A percentile compares a stretch with the other conserved stretches of the same genome.
These are phyloP conservation scores for Erythrophleum fordii DNA, from an alignment of 306 rosid genomes.

Conservation along the genomic window DNA sequence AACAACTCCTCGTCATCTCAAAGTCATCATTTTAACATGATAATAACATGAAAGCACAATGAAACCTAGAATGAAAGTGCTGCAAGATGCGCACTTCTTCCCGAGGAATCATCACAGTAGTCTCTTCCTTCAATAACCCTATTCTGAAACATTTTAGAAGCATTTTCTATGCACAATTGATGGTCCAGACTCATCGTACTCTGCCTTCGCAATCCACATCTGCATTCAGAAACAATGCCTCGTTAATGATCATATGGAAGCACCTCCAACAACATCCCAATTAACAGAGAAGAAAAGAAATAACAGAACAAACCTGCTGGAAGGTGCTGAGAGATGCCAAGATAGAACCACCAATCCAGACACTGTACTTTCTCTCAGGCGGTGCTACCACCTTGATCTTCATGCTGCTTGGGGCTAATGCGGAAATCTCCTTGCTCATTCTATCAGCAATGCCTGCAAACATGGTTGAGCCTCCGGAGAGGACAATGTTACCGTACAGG, in stretches of 20 bases:
- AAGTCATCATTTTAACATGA: slow-evolving; percentile 60
- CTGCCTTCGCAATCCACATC: slow-evolving; percentile 99
- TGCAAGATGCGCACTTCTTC: slow-evolving; percentile 50
- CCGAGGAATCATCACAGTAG: slow-evolving; percentile 39
- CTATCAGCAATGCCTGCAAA: slow-evolving; percentile 97
- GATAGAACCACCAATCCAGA: slow-evolving; percentile 99
- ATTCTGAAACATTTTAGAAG: slow-evolving; percentile 62
- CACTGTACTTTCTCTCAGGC: slow-evolving; percentile 99
- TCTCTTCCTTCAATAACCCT: slow-evolving; percentile 51
- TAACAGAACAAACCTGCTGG: slow-evolving; percentile 80
- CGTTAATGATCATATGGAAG: slow-evolving; percentile 22
- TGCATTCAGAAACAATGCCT: slow-evolving; percentile 44
- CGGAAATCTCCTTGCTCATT: slow-evolving; percentile 98
- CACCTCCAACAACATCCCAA: background rate
- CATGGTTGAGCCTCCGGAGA: slow-evolving; percentile 99
- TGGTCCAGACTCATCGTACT: slow-evolving; percentile 97
- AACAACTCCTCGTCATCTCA: slow-evolving; percentile 48
- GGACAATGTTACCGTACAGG: slow-evolving; percentile 95
- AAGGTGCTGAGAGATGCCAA: slow-evolving; percentile 99
- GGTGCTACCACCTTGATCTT: slow-evolving; percentile 99
- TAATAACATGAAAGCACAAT: slow-evolving; percentile 49
- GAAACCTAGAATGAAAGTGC: slow-evolving; percentile 53
- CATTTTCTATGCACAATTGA: slow-evolving; percentile 98
- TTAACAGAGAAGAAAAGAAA: background rate
- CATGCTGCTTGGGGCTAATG: slow-evolving; percentile 99